phyloP scores from a whole-genome alignment of 148 eudicot genomes.

The Fallopia convolvulus region DNA sequence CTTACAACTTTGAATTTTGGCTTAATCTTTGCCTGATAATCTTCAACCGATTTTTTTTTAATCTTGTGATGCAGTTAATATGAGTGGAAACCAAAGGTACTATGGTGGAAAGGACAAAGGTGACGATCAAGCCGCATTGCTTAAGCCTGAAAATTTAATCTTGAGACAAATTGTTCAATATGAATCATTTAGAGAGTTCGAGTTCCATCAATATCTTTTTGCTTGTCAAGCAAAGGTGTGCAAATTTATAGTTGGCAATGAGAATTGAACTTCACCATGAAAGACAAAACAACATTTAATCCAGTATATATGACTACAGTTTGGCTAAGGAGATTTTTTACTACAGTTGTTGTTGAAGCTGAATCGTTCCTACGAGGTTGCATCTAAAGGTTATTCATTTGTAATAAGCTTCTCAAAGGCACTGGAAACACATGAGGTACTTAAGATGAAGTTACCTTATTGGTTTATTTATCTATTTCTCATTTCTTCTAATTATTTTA shows the following conservation, averaged over 20 bases:
- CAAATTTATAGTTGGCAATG: neutral
- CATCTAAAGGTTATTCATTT: constrained; percentile 83
- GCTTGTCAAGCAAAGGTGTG: constrained; percentile 97
- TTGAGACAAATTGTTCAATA: constrained; percentile 81
- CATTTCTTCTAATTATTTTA: constrained; percentile 17
- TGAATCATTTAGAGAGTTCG: constrained; percentile 95
- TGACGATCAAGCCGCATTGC: constrained; percentile 86
- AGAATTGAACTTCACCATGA: neutral
- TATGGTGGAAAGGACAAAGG: constrained; percentile 91
- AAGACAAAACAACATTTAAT: neutral
- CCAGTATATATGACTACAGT: neutral
- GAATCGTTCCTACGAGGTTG: constrained; percentile 91
- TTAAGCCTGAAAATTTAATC: constrained; percentile 60
- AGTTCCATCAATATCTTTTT: constrained; percentile 93
- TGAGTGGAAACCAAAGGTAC: constrained; percentile 56
- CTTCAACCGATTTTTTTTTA: neutral
- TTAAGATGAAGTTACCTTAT: too few relatives aligned
- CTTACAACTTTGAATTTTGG: neutral
- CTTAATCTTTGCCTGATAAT: neutral
- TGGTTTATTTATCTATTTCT: neutral
- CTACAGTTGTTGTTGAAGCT: constrained; percentile 77
- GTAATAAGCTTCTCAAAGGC: constrained; percentile 81
- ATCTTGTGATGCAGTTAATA: constrained; percentile 43
- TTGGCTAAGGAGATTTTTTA: neutral
- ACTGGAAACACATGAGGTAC: constrained; percentile 64